Conservation (phyloP, 495 filamentous ascomycete species). For the Amniculicola lignicola region DNA sequence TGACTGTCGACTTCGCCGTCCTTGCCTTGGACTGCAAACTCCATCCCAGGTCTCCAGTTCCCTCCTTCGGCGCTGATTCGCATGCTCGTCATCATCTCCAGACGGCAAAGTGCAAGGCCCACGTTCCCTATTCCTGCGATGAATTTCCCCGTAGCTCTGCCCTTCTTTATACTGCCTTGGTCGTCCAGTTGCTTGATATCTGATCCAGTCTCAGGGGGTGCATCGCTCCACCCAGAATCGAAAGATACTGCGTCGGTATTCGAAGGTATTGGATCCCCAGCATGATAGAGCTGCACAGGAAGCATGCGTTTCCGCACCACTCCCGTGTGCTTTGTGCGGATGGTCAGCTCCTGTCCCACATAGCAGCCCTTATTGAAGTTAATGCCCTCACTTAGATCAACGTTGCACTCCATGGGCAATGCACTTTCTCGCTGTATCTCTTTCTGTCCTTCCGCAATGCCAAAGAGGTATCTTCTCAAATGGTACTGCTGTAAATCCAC, state of each 20-base stretch:
- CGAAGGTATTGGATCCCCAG: slow-evolving; percentile 26
- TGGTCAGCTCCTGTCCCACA: slow-evolving; percentile 93
- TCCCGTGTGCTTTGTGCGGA: slow-evolving; percentile 87
- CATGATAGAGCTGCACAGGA: slow-evolving; percentile 69
- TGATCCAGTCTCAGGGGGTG: neutral
- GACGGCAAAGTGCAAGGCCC: slow-evolving; percentile 79
- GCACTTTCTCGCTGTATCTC: slow-evolving; percentile 69
- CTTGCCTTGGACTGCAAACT: slow-evolving; percentile 55
- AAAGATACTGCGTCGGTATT: slow-evolving; percentile 38
- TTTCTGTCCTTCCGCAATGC: slow-evolving; percentile 76
- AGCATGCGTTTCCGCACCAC: slow-evolving; percentile 90
- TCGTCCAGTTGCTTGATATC: slow-evolving; percentile 38
- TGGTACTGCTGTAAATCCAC: slow-evolving; percentile 50
- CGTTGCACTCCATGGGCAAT: slow-evolving; percentile 77
- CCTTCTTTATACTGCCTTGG: slow-evolving; percentile 41
- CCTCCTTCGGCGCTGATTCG: slow-evolving; percentile 60
- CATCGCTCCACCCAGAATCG: neutral
- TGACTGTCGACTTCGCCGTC: slow-evolving; percentile 31
- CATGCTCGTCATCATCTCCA: slow-evolving; percentile 86
- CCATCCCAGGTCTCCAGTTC: slow-evolving; percentile 50
- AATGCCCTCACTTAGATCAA: slow-evolving; percentile 77
- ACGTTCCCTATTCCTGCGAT: slow-evolving; percentile 75
- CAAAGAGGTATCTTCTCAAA: slow-evolving; percentile 68
- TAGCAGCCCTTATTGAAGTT: slow-evolving; percentile 97
- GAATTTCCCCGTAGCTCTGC: slow-evolving; percentile 73